Base-by-base conservation (phyloP, 1,284 basidiomycete genomes). In the Cryptococcus sp. region DNA sequence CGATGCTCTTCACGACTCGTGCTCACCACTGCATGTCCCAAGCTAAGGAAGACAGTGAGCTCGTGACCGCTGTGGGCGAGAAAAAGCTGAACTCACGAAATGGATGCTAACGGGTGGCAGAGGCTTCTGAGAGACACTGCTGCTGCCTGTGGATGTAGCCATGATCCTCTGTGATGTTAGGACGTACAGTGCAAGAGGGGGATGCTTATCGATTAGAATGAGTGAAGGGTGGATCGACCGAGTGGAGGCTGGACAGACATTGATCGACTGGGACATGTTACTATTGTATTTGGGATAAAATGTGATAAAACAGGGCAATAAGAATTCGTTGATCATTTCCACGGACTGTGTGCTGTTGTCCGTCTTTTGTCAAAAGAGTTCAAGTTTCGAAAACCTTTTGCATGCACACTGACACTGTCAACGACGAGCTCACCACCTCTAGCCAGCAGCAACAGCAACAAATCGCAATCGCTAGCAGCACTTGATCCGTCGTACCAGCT, bases 21-120 rank as follows among this genome's bases (percentile, higher is more conserved):
- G 53, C 71, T 52, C 40, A 76, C 77, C 77, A 49, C 74, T 76
- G 61, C 74, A 77, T 47, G 78, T 79, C 13, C 78, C 78, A 3
- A 79, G 69, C 77, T 79, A 45, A 23, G 54, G 22, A 17, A 19
- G 38, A 17, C 10, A 27, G 27, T 52, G 6, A 10, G 22, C n/a
- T 25, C 17, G 22, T 4, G 4, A 16, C 30, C 11, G 43, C 22
- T 25, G 22, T 40, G 47, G 11, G 23, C 16, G n/a, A 19, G n/a
- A 17, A 8, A 40, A 42, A 23, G 47, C 25, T 5, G 20, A 7
- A 61, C 75, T 63, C 50, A 77, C 75, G 58, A 77, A 77, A 23
- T 71, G 69, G 17, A 77, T 65, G 2, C 68, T 62, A 1, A 77
- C 72, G 2, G 72, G 69, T 13, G 69, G 61, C n/a, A 62, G 56